These are phyloP conservation scores for Geranium brycei DNA, from an alignment of 345 rosid species.

Conservation along the genomic window DNA sequence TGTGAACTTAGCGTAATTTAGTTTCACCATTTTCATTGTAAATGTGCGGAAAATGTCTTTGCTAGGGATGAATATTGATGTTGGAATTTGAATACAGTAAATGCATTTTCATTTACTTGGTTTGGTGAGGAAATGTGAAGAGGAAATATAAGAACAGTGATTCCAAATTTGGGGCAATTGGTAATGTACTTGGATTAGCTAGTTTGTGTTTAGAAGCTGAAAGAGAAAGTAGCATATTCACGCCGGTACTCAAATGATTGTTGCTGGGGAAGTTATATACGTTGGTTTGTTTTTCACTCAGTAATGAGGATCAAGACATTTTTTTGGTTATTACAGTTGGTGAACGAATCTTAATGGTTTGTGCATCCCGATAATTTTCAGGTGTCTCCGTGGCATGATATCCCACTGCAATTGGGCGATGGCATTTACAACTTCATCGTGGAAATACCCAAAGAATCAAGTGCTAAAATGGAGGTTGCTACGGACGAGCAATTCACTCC, in stretches of 20 bases:
- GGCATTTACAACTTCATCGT: constrained; percentile 71
- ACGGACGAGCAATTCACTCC: constrained; percentile 85
- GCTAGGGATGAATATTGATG: background rate
- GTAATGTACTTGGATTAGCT: too few species aligned
- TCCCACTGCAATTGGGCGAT: constrained; percentile 73
- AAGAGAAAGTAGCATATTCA: too few species aligned
- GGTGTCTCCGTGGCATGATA: constrained; percentile 97
- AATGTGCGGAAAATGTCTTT: background rate
- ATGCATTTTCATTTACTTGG: background rate
- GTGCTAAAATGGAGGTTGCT: constrained; percentile 97
- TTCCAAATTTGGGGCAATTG: background rate
- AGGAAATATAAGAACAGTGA: background rate
- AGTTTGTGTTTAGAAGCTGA: too few species aligned
- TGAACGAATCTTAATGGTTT: background rate
- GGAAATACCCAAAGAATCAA: constrained; percentile 86
- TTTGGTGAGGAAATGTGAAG: background rate
- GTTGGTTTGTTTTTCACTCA: background rate
- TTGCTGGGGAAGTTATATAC: background rate
- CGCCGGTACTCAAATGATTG: background rate
- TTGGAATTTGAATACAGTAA: background rate
- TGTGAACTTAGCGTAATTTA: background rate
- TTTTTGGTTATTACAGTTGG: too few species aligned
- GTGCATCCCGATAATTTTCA: constrained; percentile 11
- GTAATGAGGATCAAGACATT: background rate
- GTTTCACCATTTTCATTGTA: background rate